Evolutionary conservation across 331 rosid species (phyloP).

Genomic region (Arachis monticola): DNA sequence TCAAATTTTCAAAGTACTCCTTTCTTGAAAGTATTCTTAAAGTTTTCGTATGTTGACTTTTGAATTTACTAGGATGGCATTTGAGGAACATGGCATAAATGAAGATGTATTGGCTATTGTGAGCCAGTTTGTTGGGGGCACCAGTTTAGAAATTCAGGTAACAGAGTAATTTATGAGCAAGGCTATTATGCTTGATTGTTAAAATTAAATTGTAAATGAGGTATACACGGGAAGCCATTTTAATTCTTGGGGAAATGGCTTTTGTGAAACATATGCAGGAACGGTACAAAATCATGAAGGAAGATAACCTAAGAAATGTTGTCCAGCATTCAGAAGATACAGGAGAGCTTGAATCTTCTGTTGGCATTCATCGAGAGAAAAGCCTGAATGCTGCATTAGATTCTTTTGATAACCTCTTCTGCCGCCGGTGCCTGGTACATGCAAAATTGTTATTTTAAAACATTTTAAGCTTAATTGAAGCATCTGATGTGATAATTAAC

Average conservation of each 20-base stretch:
- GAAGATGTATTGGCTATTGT: slow-evolving; percentile 73
- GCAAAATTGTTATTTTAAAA: slow-evolving; percentile 32
- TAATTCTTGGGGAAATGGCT: slow-evolving; percentile 28
- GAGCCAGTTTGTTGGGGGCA: slow-evolving; percentile 76
- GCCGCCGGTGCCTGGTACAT: slow-evolving; percentile 93
- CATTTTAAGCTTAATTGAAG: slow-evolving; percentile 29
- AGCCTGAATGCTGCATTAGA: slow-evolving; percentile 83
- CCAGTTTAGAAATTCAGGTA: slow-evolving; percentile 79
- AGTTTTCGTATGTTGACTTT: slow-evolving; percentile 28
- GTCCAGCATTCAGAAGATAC: slow-evolving; percentile 50
- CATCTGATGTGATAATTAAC: slow-evolving; percentile 21
- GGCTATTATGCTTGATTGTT: slow-evolving; percentile 30
- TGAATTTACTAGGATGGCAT: slow-evolving; percentile 70
- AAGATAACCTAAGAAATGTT: slow-evolving; percentile 49
- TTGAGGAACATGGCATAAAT: slow-evolving; percentile 81
- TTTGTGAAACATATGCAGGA: slow-evolving; percentile 59
- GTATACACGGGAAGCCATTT: slow-evolving; percentile 30
- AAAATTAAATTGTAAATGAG: slow-evolving; percentile 11
- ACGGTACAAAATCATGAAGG: slow-evolving; percentile 69
- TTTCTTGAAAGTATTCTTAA: slow-evolving; percentile 28
- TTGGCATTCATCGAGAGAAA: slow-evolving; percentile 70
- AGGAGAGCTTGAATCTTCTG: slow-evolving; percentile 48
- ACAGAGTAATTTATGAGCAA: slow-evolving; percentile 31
- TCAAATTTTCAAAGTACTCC: slow-evolving; percentile 26
- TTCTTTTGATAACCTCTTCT: slow-evolving; percentile 96